Conservation (phyloP, 1,284 basidiomycete species). For the Schizopora paradoxa region DNA sequence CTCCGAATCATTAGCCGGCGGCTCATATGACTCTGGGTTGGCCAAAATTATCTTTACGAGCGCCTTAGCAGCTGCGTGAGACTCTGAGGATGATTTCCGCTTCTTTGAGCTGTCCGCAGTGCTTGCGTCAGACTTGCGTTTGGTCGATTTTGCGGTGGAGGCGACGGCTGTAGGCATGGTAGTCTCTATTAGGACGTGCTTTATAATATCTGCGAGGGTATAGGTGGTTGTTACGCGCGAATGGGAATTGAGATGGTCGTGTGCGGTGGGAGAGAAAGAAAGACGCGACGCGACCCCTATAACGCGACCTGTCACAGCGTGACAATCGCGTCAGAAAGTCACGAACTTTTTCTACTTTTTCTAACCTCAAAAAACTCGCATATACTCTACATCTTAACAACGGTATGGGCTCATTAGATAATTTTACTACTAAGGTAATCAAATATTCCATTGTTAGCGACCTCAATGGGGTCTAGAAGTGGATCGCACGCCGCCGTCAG, state of each 20-base stretch:
- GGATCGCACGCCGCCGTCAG: not conserved
- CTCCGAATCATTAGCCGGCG: constrained; percentile 31
- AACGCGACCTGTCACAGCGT: not conserved
- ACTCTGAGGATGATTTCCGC: constrained; percentile 21
- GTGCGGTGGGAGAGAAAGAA: not conserved
- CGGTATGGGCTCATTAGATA: no score
- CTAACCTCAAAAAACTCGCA: not conserved
- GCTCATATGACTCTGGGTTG: constrained; percentile 31
- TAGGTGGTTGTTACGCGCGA: not conserved
- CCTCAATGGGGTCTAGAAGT: no score
- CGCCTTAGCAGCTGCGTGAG: constrained; percentile 31
- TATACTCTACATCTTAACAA: no score
- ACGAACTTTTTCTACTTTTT: not conserved
- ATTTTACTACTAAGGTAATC: no score
- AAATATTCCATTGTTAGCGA: no score
- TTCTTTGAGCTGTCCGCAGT: constrained; percentile 28
- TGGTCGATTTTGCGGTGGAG: constrained; percentile 20
- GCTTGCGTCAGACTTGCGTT: constrained; percentile 35
- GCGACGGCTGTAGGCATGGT: not conserved
- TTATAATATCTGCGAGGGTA: not conserved
- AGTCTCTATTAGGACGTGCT: not conserved
- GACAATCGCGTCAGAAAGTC: not conserved
- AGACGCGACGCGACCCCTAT: not conserved
- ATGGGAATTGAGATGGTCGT: not conserved
- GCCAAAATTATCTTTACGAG: constrained; percentile 35